phyloP scores from a whole-genome alignment of 1,284 basidiomycete genomes.

The Blastosporella zonata region DNA sequence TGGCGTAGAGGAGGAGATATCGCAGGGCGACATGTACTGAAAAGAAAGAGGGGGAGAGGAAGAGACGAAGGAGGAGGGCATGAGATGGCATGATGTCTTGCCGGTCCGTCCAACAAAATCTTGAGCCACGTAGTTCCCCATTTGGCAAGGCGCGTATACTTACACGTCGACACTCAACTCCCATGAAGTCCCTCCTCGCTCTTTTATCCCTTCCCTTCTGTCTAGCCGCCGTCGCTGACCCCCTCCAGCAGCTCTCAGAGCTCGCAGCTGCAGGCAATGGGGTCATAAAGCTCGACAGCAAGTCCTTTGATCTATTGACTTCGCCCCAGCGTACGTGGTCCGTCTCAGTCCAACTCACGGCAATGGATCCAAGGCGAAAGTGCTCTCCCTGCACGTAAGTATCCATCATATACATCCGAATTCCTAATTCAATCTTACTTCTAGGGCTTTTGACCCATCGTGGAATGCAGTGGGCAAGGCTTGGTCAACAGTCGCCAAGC shows the following conservation, averaged over 20 bases:
- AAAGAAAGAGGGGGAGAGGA: constrained; percentile 88
- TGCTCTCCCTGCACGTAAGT: constrained; percentile 78
- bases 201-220: constrained; percentile 46
- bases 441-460: constrained; percentile 81
- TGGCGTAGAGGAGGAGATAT: constrained; percentile 85
- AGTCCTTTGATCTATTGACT: constrained; percentile 74
- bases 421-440: constrained; percentile 8
- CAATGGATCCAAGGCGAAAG: constrained; percentile 73
- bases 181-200: constrained; percentile 34
- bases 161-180: constrained; percentile 28
- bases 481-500: constrained; percentile 63
- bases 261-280: constrained; percentile 73
- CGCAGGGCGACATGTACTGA: constrained; percentile 88
- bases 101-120: constrained; percentile 10
- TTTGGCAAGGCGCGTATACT: constrained; percentile 18
- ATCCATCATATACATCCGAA: not conserved
- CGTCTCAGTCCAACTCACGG: constrained; percentile 81
- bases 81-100: constrained; percentile 52
- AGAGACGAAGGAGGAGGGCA: constrained; percentile 82
- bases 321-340: constrained; percentile 80
- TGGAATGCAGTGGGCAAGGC: constrained; percentile 78
- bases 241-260: constrained; percentile 53
- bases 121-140: constrained; percentile 20
- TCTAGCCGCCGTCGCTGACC: constrained; percentile 35
- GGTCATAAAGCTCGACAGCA: constrained; percentile 75